These are phyloP conservation scores for Tolypocladium endophyticum DNA, from an alignment of 2,329 filamentous ascomycete genomes.

Conservation along the genomic window DNA sequence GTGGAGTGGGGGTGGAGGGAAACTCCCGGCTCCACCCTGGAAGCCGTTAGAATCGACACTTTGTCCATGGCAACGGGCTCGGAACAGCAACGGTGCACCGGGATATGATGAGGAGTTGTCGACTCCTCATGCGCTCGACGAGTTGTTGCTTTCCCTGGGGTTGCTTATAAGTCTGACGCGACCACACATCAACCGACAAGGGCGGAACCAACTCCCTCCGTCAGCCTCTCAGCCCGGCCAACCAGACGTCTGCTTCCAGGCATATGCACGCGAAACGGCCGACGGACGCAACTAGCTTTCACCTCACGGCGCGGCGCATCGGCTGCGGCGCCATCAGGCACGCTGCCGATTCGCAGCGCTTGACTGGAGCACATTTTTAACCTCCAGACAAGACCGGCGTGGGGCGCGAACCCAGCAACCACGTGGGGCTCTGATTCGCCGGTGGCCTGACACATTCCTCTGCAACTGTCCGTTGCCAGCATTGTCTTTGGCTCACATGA, in stretches of 20 bases:
- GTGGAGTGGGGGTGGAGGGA: constrained; percentile 18
- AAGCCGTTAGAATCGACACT: constrained; percentile 26
- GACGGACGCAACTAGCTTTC: neutral
- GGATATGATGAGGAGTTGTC: neutral
- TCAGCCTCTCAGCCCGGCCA: neutral
- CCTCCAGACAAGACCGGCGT: neutral
- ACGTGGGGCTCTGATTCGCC: neutral
- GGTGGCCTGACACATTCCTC: neutral
- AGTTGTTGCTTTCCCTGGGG: neutral
- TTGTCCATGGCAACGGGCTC: constrained; percentile 16
- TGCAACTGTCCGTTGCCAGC: neutral
- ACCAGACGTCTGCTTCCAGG: neutral
- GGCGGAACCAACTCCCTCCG: neutral
- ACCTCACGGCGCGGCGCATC: neutral
- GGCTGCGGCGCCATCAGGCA: neutral
- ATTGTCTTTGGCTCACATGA: neutral
- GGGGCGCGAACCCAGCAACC: neutral
- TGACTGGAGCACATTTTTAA: neutral
- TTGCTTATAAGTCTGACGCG: neutral
- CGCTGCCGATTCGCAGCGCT: neutral
- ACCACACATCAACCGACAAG: neutral
- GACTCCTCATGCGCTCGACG: neutral
- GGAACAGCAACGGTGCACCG: neutral
- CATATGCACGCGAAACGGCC: neutral
- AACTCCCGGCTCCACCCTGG: constrained; percentile 21